Conservation (phyloP, 441 rosid genomes). For the Geranium incanum region DNA sequence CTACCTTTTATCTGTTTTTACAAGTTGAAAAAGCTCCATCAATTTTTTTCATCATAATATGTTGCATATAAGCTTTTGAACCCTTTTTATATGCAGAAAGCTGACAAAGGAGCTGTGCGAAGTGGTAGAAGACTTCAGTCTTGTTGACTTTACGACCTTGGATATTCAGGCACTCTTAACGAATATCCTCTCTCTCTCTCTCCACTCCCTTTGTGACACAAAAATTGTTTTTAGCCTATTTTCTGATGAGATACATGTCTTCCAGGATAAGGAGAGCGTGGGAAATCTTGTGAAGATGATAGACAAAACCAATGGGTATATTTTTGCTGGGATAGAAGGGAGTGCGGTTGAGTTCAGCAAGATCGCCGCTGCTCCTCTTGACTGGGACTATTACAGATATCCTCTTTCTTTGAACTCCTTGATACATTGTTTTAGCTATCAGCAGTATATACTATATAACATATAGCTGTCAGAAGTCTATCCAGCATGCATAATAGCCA, state of each 20-base stretch:
- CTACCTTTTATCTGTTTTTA: not conserved
- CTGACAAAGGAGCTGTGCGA: slow-evolving; percentile 77
- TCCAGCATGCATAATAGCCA: not conserved
- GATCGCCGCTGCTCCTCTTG: slow-evolving; percentile 63
- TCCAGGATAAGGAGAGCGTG: slow-evolving; percentile 83
- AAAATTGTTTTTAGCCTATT: slow-evolving; percentile 13
- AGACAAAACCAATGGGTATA: slow-evolving; percentile 80
- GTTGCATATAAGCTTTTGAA: not conserved
- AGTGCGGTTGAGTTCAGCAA: slow-evolving; percentile 93
- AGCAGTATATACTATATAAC: not conserved
- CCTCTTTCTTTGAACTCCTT: slow-evolving; percentile 30
- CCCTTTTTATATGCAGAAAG: slow-evolving; percentile 45
- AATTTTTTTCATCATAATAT: not conserved
- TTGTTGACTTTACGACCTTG: slow-evolving; percentile 73
- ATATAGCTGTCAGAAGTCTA: not conserved
- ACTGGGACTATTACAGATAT: slow-evolving; percentile 95
- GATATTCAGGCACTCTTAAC: slow-evolving; percentile 63
- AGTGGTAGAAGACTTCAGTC: slow-evolving; percentile 63
- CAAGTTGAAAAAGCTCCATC: too few species aligned
- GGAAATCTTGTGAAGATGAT: slow-evolving; percentile 73
- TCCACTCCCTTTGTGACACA: slow-evolving; percentile 11
- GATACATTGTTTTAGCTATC: not conserved
- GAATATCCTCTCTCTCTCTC: not conserved
- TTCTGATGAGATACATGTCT: slow-evolving; percentile 12
- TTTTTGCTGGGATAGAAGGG: slow-evolving; percentile 66